phyloP scores from a whole-genome alignment of 345 rosid species.

The Lenwebbia sp. region DNA sequence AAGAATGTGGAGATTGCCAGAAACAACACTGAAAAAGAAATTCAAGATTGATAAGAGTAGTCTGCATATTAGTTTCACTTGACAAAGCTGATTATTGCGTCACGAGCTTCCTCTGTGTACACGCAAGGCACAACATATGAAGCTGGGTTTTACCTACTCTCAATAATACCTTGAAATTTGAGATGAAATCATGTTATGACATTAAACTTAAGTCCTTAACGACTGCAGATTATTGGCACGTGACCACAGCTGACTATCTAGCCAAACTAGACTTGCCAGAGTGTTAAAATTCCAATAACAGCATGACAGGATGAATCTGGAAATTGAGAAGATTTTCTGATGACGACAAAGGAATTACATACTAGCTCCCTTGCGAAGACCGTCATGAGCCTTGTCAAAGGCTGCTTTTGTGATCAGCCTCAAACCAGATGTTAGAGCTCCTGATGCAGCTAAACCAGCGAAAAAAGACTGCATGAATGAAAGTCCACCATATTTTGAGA shows the following conservation, averaged over 20 bases:
- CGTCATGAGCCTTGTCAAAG: slow-evolving; percentile 46
- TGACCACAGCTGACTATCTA: background rate
- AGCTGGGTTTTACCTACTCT: background rate
- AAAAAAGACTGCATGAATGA: slow-evolving; percentile 51
- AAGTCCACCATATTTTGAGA: background rate
- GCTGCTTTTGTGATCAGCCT: slow-evolving; percentile 72
- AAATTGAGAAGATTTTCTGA: background rate
- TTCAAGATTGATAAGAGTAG: background rate
- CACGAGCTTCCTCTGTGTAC: background rate
- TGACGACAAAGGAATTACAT: slow-evolving; percentile 11
- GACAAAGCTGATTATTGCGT: background rate
- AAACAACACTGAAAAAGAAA: slow-evolving; percentile 49
- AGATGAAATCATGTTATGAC: background rate
- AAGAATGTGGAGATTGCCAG: slow-evolving; percentile 56
- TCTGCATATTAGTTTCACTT: background rate
- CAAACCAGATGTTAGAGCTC: slow-evolving; percentile 67
- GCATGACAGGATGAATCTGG: background rate
- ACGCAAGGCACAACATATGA: background rate
- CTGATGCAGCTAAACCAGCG: slow-evolving; percentile 87
- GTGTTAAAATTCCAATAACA: background rate
- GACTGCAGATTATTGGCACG: background rate
- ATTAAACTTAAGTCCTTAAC: background rate
- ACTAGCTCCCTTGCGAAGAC: slow-evolving; percentile 80
- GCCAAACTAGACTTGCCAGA: background rate
- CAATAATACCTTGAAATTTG: background rate